phyloP scores from a whole-genome alignment of 2,329 filamentous ascomycete genomes.

The Harringtonia aguacate region DNA sequence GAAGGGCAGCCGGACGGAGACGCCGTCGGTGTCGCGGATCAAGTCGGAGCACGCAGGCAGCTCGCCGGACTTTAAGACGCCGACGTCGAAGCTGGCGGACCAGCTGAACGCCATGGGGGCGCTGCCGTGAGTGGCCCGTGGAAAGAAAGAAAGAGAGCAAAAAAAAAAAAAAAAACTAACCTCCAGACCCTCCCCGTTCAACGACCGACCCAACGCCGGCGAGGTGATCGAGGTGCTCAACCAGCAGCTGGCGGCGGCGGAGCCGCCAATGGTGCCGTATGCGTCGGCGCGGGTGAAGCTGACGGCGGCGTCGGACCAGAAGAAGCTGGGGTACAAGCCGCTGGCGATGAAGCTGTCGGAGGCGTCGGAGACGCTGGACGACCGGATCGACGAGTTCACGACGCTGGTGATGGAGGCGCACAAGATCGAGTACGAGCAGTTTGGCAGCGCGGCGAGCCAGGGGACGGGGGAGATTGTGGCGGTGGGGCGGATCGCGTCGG shows the following conservation, averaged over 20 bases:
- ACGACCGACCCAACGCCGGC: constrained; percentile 66
- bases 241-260: constrained; percentile 54
- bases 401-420: constrained; percentile 64
- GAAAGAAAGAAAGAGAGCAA: not conserved
- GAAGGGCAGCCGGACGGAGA: constrained; percentile 22
- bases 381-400: constrained; percentile 85
- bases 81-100: constrained; percentile 24
- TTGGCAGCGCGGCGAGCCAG: constrained; percentile 79
- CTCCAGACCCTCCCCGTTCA: constrained; percentile 57
- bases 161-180: constrained; percentile 24
- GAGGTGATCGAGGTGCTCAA: constrained; percentile 80
- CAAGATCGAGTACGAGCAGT: constrained; percentile 64
- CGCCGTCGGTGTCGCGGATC: constrained; percentile 34
- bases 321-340: constrained; percentile 84
- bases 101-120: constrained; percentile 27
- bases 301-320: constrained; percentile 76
- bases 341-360: constrained; percentile 93
- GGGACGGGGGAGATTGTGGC: constrained; percentile 81
- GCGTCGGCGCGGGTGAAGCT: constrained; percentile 71
- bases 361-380: constrained; percentile 85
- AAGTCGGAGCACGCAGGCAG: constrained; percentile 33
- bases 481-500: constrained; percentile 83
- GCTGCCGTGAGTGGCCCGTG: constrained; percentile 29
- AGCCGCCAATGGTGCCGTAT: constrained; percentile 61
- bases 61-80: constrained; percentile 31